Conservation (phyloP, 805 yeast species). For the Osmozyma mogii region DNA sequence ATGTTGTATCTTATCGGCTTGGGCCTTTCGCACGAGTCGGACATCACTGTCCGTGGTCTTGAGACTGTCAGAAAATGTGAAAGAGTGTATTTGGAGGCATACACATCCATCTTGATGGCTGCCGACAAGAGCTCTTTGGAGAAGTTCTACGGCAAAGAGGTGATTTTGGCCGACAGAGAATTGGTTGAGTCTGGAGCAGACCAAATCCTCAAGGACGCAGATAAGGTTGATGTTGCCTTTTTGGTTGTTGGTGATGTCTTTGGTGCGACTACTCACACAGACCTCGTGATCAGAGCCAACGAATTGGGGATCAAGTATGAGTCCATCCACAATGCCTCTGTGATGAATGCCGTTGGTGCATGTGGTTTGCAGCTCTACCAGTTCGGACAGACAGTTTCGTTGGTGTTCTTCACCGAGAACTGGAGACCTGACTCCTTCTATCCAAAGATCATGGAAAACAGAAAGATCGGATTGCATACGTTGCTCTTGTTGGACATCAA, state of each 20-base stretch:
- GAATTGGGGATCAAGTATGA: conserved; percentile 73
- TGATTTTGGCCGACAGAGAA: conserved; percentile 89
- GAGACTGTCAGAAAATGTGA: conserved; percentile 77
- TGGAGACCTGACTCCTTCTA: conserved; percentile 98
- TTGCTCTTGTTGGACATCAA: conserved; percentile 82
- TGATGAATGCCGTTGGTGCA: conserved; percentile 97
- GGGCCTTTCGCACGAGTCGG: conserved; percentile 82
- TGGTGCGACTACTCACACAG: conserved; percentile 98
- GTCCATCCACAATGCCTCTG: conserved; percentile 89
- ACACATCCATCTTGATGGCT: conserved; percentile 92
- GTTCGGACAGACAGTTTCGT: conserved; percentile 95
- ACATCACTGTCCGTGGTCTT: conserved; percentile 91
- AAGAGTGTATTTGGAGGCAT: conserved; percentile 91
- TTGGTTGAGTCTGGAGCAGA: conserved; percentile 88
- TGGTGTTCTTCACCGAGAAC: conserved; percentile 88
- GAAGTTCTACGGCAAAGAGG: conserved; percentile 75
- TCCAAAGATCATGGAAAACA: conserved; percentile 78
- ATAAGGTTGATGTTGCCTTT: conserved; percentile 80
- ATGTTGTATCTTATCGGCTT: conserved; percentile 91
- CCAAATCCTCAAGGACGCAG: conserved; percentile 67
- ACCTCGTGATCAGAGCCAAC: conserved; percentile 83
- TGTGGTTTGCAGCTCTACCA: conserved; percentile 93
- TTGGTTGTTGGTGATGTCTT: conserved; percentile 96
- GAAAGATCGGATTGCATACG: conserved; percentile 88
- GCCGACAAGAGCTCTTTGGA: conserved; percentile 72